Percentiles rank a stretch among this genome's conserved stretches.
These are phyloP conservation scores for Pharus latifolius DNA, from an alignment of 176 grass and related monocot genomes.

Conservation along the genomic window DNA sequence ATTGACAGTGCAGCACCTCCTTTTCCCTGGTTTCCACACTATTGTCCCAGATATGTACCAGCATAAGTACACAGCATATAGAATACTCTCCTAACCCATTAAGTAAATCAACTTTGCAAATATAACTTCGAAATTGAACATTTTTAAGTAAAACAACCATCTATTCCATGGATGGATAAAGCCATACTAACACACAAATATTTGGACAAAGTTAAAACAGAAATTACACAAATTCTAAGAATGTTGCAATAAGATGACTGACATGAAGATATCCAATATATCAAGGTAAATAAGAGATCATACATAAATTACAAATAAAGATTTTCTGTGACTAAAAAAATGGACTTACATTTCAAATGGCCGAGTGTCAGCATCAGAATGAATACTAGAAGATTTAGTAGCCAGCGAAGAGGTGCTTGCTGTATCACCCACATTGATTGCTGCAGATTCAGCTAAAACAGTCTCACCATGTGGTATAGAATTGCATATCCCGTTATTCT, in stretches of 20 bases:
- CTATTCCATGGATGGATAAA: background rate
- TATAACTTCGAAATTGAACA: background rate
- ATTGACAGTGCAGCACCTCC: too few species aligned
- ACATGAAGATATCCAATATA: background rate
- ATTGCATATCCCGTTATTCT: slow-evolving; percentile 1
- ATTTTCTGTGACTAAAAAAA: slow-evolving; percentile 12
- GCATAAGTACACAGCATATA: background rate
- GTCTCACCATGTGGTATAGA: slow-evolving; percentile 4
- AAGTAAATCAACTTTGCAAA: background rate
- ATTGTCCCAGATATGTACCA: background rate
- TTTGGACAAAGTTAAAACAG: background rate
- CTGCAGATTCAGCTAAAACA: slow-evolving; percentile 11
- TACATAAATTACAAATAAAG: background rate
- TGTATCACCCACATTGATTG: slow-evolving; percentile 21
- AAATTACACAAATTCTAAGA: background rate
- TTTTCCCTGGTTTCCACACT: background rate
- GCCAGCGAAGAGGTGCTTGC: slow-evolving; percentile 44
- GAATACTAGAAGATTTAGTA: slow-evolving; percentile 48
- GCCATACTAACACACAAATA: background rate
- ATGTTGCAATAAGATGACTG: background rate
- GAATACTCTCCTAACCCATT: background rate
- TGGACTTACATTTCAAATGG: slow-evolving; percentile 55
- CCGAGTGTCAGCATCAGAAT: slow-evolving; percentile 40
- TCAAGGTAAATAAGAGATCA: slow-evolving; percentile 3
- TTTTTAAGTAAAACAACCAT: background rate